Conservation (phyloP, 116 monocot genomes). For the Iris pallida region DNA sequence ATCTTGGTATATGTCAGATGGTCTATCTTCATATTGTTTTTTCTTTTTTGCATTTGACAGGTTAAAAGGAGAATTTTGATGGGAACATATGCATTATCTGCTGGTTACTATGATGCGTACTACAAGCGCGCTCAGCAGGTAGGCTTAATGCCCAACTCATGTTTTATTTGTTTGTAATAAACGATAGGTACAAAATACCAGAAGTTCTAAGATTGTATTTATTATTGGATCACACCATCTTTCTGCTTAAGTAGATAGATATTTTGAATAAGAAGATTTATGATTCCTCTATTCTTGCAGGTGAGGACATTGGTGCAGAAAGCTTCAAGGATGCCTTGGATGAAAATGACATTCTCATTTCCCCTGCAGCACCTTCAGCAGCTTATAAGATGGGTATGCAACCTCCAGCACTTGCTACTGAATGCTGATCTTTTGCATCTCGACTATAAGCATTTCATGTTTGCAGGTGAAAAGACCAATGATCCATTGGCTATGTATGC, state of each 20-base stretch:
- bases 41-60: constrained; percentile 24
- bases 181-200: too few species aligned
- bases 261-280: constrained; percentile 3
- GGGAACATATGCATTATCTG: constrained; percentile 98
- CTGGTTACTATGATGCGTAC: constrained; percentile 97
- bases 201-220: too few species aligned
- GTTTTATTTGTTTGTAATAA: background rate
- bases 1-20: background rate
- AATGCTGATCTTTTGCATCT: background rate
- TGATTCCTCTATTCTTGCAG: constrained; percentile 42
- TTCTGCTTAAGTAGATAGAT: background rate
- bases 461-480: constrained; percentile 85
- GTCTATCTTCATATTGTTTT: constrained; percentile 6
- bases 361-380: constrained; percentile 92
- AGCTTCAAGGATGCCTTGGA: constrained; percentile 81
- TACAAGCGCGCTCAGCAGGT: constrained; percentile 98
- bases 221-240: too few species aligned
- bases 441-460: constrained; percentile 3
- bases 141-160: background rate
- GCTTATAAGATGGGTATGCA: constrained; percentile 88
- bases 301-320: constrained; percentile 93
- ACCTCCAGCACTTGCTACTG: background rate
- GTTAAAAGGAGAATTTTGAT: constrained; percentile 99
- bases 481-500: constrained; percentile 99
- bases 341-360: constrained; percentile 81